A percentile compares a stretch with the other conserved stretches of the same genome.
Conservation (phyloP, 2,329 filamentous ascomycete species). For the Penicillium expansum region DNA sequence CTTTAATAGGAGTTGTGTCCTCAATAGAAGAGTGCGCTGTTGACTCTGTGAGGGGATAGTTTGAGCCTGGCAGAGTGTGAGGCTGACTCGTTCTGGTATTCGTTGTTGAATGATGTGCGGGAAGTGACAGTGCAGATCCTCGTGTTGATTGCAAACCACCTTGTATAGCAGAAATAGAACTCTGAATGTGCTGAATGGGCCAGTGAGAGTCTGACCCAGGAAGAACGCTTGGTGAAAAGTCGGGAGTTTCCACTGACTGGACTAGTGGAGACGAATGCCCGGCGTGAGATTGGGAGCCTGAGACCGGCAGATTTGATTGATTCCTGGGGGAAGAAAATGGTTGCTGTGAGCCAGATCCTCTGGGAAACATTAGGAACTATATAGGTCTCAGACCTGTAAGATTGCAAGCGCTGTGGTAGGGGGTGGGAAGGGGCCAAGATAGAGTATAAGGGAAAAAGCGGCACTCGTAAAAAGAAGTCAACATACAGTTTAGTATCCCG, state of each 20-base stretch:
- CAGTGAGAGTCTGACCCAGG: constrained; percentile 10
- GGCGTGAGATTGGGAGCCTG: constrained; percentile 1
- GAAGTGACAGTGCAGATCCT: constrained; percentile 7
- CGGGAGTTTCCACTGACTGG: constrained; percentile 16
- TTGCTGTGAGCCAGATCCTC: constrained; percentile 21
- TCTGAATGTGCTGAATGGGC: constrained; percentile 15
- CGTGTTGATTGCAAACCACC: constrained; percentile 1
- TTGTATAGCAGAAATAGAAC: constrained; percentile 3
- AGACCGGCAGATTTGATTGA: constrained; percentile 12
- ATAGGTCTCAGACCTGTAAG: constrained; percentile 18
- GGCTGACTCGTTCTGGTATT: constrained; percentile 7
- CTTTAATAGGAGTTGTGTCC: constrained; percentile 2
- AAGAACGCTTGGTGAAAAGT: constrained; percentile 14
- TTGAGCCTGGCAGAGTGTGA: constrained; percentile 6
- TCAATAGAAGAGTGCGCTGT: constrained; percentile 9
- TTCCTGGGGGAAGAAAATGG: constrained; percentile 17
- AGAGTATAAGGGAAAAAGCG: constrained; percentile 9
- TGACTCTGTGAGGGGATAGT: constrained; percentile 5
- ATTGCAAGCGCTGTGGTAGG: constrained; percentile 12
- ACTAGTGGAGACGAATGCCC: constrained; percentile 8
- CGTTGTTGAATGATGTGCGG: constrained; percentile 11
- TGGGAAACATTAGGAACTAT: constrained; percentile 20
- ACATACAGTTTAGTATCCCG: constrained; percentile 15
- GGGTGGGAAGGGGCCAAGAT: constrained; percentile 9
- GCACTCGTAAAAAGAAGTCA: constrained; percentile 3